Evolutionary conservation across 2,329 filamentous ascomycete species (phyloP).

Genomic region (Fusarium sp.): DNA sequence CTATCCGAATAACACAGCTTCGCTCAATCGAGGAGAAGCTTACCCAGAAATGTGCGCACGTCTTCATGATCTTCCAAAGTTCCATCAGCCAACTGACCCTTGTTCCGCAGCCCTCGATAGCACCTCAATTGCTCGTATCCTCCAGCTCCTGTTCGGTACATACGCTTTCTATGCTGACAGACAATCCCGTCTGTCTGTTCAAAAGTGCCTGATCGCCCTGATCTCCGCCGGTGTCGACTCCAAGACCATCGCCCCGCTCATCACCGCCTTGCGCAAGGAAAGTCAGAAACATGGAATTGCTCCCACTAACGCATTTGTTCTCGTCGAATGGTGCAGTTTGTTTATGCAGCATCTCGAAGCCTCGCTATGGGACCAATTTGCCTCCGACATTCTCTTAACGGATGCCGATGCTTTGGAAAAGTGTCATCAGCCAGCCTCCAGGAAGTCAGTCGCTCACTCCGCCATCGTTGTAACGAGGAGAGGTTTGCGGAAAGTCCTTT

Average conservation of each 20-base stretch:
- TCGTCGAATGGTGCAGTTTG: slow-evolving; percentile 90
- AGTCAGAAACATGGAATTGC: slow-evolving; percentile 84
- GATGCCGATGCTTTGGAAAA: slow-evolving; percentile 83
- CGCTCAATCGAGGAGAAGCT: slow-evolving; percentile 71
- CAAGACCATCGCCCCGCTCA: slow-evolving; percentile 74
- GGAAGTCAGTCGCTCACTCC: slow-evolving; percentile 77
- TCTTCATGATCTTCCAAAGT: slow-evolving; percentile 14
- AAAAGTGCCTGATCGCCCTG: slow-evolving; percentile 81
- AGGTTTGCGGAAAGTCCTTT: slow-evolving; percentile 82
- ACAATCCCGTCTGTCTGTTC: slow-evolving; percentile 84
- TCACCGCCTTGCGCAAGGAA: slow-evolving; percentile 78
- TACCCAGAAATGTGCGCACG: slow-evolving; percentile 65
- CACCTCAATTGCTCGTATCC: slow-evolving; percentile 67
- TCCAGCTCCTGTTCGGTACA: slow-evolving; percentile 86
- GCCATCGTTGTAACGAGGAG: slow-evolving; percentile 84
- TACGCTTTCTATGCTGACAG: slow-evolving; percentile 91
- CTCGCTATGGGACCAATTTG: slow-evolving; percentile 74
- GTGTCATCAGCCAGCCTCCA: slow-evolving; percentile 77
- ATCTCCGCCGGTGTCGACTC: slow-evolving; percentile 69
- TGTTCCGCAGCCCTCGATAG: slow-evolving; percentile 61
- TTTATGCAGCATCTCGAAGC: slow-evolving; percentile 80
- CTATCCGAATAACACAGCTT: slow-evolving; percentile 68
- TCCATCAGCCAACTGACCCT: slow-evolving; percentile 39
- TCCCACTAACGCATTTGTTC: slow-evolving; percentile 84
- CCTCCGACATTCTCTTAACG: slow-evolving; percentile 75